phyloP scores from a whole-genome alignment of 345 rosid species.

The Raphanus raphanistrum region DNA sequence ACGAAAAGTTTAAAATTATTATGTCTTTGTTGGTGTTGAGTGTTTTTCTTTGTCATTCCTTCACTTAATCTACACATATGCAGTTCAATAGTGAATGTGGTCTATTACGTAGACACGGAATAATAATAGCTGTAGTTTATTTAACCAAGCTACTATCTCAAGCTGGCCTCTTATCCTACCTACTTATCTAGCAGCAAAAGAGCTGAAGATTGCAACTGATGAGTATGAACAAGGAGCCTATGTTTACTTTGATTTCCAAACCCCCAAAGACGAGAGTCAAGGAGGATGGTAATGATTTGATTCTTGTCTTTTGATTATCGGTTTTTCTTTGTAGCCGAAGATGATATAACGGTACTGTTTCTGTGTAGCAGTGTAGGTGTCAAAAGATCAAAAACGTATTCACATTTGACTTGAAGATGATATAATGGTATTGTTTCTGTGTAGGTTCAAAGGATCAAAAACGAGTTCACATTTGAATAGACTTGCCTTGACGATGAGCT shows the following conservation, averaged over 20 bases:
- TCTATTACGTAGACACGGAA: neutral
- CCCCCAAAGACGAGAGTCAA: constrained; percentile 70
- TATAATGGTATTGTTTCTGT: neutral
- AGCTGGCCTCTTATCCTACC: too few relatives aligned
- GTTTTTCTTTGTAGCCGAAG: constrained; percentile 7
- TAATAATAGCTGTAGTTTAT: too few relatives aligned
- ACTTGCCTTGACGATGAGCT: constrained; percentile 89
- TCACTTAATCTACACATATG: constrained; percentile 36
- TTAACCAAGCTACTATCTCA: too few relatives aligned
- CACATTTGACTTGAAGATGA: constrained; percentile 96
- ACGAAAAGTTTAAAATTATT: neutral
- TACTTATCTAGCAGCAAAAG: constrained; percentile 70
- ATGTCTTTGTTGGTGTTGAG: constrained; percentile 31
- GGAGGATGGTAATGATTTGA: constrained; percentile 71
- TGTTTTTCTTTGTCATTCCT: constrained; percentile 30
- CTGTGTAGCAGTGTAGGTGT: too few relatives aligned
- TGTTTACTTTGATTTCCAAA: constrained; percentile 92
- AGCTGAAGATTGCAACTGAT: constrained; percentile 86
- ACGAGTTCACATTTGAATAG: constrained; percentile 88
- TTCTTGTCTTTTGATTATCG: neutral
- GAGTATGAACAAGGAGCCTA: constrained; percentile 97
- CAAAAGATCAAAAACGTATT: constrained; percentile 49
- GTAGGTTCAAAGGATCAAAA: constrained; percentile 96
- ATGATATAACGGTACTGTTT: constrained; percentile 27
- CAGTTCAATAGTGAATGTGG: constrained; percentile 3